Evolutionary conservation across 2,329 filamentous ascomycete genomes (phyloP).

Genomic region (Penicillium crustosum): DNA sequence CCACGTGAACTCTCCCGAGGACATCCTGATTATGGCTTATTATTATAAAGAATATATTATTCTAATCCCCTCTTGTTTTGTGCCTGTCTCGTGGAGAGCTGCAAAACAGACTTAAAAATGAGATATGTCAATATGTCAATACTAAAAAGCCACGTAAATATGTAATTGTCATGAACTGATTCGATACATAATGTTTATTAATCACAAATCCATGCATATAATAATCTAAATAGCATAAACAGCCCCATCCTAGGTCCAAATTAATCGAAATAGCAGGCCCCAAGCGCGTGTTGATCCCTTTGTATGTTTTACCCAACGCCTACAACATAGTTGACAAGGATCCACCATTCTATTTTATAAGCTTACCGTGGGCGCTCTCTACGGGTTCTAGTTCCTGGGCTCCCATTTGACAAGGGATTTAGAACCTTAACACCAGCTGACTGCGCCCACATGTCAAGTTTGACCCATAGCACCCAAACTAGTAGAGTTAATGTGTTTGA

Average conservation of each 20-base stretch:
- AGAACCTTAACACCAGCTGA: conserved; percentile 7
- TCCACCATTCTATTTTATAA: not conserved
- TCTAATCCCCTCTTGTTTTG: not conserved
- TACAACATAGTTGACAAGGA: not conserved
- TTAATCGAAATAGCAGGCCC: not conserved
- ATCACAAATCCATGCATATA: not conserved
- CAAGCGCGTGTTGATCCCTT: not conserved
- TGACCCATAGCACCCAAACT: not conserved
- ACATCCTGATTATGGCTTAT: not conserved
- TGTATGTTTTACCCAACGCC: not conserved
- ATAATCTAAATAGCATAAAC: not conserved
- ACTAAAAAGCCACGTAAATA: not conserved
- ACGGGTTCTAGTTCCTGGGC: not conserved
- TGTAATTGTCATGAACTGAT: not conserved
- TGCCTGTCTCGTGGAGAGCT: not conserved
- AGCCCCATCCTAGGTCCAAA: not conserved
- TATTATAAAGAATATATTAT: not conserved
- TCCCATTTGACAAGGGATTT: not conserved
- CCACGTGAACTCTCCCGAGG: not conserved
- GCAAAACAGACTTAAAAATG: not conserved
- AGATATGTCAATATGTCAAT: not conserved
- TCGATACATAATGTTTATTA: not conserved
- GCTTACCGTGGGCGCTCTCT: not conserved
- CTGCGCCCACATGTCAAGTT: not conserved
- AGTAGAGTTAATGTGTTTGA: not conserved